A percentile compares a stretch with the other conserved stretches of the same genome.
Conservation (phyloP, 2,329 filamentous ascomycete genomes). For the Metarhizium anisopliae region DNA sequence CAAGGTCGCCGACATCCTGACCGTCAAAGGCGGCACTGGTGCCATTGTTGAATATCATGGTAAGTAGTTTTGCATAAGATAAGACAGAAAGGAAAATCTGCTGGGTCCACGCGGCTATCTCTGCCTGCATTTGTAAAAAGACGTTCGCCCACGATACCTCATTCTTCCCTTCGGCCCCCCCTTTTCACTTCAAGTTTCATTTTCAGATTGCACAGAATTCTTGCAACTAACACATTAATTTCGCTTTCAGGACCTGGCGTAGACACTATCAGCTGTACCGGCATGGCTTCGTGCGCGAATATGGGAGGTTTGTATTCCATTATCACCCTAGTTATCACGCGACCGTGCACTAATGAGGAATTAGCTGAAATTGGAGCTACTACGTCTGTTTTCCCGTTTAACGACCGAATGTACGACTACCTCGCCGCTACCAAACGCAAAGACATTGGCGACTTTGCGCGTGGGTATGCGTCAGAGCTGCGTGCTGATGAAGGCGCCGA, state of each 20-base stretch:
- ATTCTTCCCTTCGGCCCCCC: not conserved
- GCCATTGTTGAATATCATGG: slow-evolving; percentile 73
- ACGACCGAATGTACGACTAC: slow-evolving; percentile 96
- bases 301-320: slow-evolving; percentile 36
- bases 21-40: slow-evolving; percentile 96
- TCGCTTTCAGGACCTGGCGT: slow-evolving; percentile 41
- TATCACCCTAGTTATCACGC: not conserved
- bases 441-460: slow-evolving; percentile 84
- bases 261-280: slow-evolving; percentile 40
- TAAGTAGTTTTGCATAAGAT: slow-evolving; percentile 14
- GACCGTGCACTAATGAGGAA: not conserved
- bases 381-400: slow-evolving; percentile 94
- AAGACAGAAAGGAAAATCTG: not conserved
- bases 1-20: slow-evolving; percentile 93
- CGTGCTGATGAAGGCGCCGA: slow-evolving; percentile 81
- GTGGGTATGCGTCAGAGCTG: slow-evolving; percentile 76
- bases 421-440: slow-evolving; percentile 82
- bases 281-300: slow-evolving; percentile 70
- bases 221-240: not conserved
- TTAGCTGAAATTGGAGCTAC: slow-evolving; percentile 71
- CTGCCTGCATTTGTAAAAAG: not conserved
- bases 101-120: not conserved
- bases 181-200: not conserved
- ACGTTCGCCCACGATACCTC: too few relatives aligned
- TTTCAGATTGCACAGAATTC: not conserved